Evolutionary conservation across 176 grass and related monocot species (phyloP).

Genomic region (Metroxylon sagu): DNA sequence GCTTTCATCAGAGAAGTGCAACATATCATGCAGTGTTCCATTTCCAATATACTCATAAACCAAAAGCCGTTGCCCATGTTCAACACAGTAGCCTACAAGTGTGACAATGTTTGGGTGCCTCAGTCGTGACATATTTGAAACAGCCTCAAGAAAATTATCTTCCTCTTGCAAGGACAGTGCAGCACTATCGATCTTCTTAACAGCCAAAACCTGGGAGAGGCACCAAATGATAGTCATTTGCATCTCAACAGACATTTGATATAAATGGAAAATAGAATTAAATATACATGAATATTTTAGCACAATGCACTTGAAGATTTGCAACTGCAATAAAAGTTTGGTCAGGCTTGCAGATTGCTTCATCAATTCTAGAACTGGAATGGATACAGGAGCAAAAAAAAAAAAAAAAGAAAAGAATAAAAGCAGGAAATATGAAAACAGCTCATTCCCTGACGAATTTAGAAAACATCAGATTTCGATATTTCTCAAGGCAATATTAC

Average conservation of each 20-base stretch:
- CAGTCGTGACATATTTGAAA: conserved; percentile 69
- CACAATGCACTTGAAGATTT: no score
- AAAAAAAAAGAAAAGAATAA: no score
- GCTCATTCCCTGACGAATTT: no score
- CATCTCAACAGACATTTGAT: background rate
- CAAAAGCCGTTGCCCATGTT: conserved; percentile 61
- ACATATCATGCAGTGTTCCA: conserved; percentile 71
- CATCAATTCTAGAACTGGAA: no score
- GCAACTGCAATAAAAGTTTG: no score
- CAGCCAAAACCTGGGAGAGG: conserved; percentile 53
- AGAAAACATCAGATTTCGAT: no score
- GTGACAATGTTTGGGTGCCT: conserved; percentile 65
- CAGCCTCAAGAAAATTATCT: conserved; percentile 72
- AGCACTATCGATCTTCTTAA: conserved; percentile 82
- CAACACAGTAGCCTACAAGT: conserved; percentile 77
- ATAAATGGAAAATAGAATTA: no score
- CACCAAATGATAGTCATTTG: conserved; percentile 1
- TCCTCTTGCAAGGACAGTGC: conserved; percentile 66
- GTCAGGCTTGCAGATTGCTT: no score
- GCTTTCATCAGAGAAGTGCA: conserved; percentile 65
- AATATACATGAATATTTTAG: no score
- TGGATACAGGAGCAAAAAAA: no score
- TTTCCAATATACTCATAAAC: conserved; percentile 72
- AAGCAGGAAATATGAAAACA: no score
- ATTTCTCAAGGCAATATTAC: no score